Percentiles rank a stretch among this genome's conserved stretches.
These are phyloP conservation scores for Colletotrichum agaves DNA, from an alignment of 2,329 filamentous ascomycete species.

Conservation along the genomic window DNA sequence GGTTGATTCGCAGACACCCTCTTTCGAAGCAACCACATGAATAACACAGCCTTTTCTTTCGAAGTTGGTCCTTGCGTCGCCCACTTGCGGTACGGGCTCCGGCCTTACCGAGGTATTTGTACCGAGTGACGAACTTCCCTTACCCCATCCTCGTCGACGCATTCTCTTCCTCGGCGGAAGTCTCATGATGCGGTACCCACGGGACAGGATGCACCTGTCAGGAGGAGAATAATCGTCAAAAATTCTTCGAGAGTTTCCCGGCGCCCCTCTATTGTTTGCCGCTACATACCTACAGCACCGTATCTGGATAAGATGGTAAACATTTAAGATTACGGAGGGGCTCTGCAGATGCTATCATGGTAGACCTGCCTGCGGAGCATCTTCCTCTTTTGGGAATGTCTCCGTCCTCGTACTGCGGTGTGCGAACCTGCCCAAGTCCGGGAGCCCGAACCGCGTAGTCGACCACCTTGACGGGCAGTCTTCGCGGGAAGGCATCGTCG, in stretches of 20 bases:
- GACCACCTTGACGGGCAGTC: constrained; percentile 5
- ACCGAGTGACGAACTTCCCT: constrained; percentile 23
- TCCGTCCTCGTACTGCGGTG: constrained; percentile 12
- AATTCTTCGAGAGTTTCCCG: constrained; percentile 29
- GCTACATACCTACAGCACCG: constrained; percentile 27
- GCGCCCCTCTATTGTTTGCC: constrained; percentile 33
- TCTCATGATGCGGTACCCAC: constrained; percentile 29
- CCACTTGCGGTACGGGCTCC: constrained; percentile 14
- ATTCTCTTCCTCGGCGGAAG: constrained; percentile 19
- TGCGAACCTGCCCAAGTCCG: constrained; percentile 5
- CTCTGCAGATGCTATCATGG: constrained; percentile 35
- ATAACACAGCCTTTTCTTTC: constrained; percentile 17
- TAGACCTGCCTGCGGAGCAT: constrained; percentile 15
- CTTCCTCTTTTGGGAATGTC: constrained; percentile 27
- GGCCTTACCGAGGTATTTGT: too few species aligned
- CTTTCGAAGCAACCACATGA: constrained; percentile 10
- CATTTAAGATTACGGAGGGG: constrained; percentile 39
- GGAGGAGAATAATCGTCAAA: constrained; percentile 29
- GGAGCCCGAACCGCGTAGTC: constrained; percentile 23
- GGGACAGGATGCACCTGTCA: constrained; percentile 35
- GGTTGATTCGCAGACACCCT: constrained; percentile 23
- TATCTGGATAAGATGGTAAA: constrained; percentile 35
- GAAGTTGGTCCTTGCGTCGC: constrained; percentile 21
- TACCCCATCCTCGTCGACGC: constrained; percentile 21
- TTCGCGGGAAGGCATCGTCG: constrained; percentile 35